These are phyloP conservation scores for Clitopilus passeckerianus DNA, from an alignment of 768 basidiomycete species.

Conservation along the genomic window DNA sequence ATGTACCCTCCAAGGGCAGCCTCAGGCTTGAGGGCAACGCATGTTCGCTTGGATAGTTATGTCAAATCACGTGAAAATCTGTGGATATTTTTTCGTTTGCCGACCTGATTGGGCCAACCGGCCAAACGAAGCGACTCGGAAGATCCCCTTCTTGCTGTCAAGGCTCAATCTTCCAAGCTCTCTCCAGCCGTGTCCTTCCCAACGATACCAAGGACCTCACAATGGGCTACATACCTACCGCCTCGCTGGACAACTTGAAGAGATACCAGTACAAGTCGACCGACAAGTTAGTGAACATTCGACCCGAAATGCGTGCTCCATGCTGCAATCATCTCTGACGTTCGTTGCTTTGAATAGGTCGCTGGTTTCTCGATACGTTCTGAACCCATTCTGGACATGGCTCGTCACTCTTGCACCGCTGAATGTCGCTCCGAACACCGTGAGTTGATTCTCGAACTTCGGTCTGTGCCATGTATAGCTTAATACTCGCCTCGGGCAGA, in stretches of 20 bases:
- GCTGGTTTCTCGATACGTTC: constrained; percentile 64
- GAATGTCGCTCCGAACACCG: constrained; percentile 85
- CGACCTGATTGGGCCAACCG: not conserved
- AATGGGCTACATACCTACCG: constrained; percentile 64
- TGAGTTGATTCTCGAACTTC: constrained; percentile 29
- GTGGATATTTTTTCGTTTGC: not conserved
- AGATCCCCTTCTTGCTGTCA: not conserved
- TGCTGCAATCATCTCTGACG: not conserved
- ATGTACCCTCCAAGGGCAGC: no score
- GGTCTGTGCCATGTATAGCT: not conserved
- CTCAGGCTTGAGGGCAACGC: no score
- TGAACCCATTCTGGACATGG: constrained; percentile 89
- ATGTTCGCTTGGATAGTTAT: no score
- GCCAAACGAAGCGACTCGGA: not conserved
- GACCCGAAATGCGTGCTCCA: not conserved
- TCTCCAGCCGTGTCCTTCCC: not conserved
- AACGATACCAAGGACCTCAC: not conserved
- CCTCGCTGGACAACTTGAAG: constrained; percentile 69
- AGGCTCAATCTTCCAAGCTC: not conserved
- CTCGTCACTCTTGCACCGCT: constrained; percentile 85
- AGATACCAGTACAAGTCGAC: constrained; percentile 78
- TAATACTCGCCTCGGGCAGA: constrained; percentile 42
- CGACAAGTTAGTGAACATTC: constrained; percentile 55
- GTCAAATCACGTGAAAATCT: not conserved
- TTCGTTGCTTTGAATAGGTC: constrained; percentile 44